Conservation (phyloP, 306 rosid genomes). For the Rubus idaeus region DNA sequence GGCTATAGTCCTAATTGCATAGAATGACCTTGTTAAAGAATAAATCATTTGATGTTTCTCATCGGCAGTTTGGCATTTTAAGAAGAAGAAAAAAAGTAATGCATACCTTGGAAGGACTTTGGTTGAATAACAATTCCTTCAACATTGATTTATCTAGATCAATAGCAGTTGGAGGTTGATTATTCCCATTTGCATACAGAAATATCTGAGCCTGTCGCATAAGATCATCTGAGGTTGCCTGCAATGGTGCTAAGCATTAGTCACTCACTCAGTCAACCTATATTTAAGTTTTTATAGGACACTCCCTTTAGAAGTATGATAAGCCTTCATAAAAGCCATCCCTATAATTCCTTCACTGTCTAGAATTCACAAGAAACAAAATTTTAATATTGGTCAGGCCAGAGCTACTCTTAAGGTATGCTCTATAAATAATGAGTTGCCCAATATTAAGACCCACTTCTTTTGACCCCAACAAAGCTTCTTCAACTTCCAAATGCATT, state of each 20-base stretch:
- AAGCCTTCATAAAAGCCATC: background rate
- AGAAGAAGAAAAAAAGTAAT: background rate
- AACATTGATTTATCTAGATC: slow-evolving; percentile 70
- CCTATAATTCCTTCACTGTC: background rate
- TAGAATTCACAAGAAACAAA: background rate
- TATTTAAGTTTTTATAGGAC: background rate
- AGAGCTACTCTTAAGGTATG: background rate
- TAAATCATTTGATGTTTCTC: background rate
- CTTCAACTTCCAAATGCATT: background rate
- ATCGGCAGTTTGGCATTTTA: background rate
- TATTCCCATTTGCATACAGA: slow-evolving; percentile 78
- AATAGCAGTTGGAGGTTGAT: slow-evolving; percentile 82
- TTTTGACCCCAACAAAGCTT: background rate
- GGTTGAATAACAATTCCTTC: slow-evolving; percentile 84
- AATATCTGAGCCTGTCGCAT: slow-evolving; percentile 87
- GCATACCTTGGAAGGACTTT: slow-evolving; percentile 80
- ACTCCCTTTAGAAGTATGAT: background rate
- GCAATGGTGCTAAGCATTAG: slow-evolving; percentile 35
- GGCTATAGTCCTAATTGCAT: background rate
- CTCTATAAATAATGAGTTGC: background rate
- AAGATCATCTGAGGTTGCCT: slow-evolving; percentile 78
- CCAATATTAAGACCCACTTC: background rate
- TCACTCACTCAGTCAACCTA: slow-evolving; percentile 13
- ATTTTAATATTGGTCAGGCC: background rate
- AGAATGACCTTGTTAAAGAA: background rate